Conservation (phyloP, 768 basidiomycete genomes). For the Mycena capillaripes region DNA sequence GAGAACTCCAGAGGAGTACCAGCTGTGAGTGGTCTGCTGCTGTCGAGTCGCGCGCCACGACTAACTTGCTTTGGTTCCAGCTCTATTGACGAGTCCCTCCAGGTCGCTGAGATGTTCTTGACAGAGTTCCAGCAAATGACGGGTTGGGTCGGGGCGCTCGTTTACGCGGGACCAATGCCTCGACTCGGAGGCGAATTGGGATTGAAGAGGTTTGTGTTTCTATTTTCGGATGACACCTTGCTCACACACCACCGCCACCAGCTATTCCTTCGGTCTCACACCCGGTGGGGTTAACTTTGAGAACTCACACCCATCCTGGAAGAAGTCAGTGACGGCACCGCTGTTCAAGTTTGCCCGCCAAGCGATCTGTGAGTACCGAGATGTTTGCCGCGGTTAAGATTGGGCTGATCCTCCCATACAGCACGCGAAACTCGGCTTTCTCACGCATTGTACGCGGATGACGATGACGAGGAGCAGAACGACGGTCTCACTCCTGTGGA, state of each 20-base stretch:
- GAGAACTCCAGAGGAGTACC: constrained; percentile 9
- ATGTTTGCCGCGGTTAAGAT: background rate
- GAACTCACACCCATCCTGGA: background rate
- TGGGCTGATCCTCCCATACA: background rate
- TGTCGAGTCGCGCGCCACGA: too few relatives aligned
- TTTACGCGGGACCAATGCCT: constrained; percentile 8
- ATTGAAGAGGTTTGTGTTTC: background rate
- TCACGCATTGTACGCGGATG: background rate
- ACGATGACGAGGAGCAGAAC: background rate
- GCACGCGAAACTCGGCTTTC: background rate
- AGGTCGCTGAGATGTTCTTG: background rate
- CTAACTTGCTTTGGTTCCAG: background rate
- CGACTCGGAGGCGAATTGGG: background rate
- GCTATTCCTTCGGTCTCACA: background rate
- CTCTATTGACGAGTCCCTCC: constrained; percentile 6
- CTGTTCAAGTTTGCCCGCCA: background rate
- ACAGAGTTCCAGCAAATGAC: background rate
- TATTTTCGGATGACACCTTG: background rate
- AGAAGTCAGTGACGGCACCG: background rate
- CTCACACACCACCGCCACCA: background rate
- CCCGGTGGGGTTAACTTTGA: background rate
- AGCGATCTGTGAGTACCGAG: background rate
- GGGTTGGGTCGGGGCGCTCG: constrained; percentile 5
- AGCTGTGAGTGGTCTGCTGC: background rate
- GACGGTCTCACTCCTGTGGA: too few relatives aligned